phyloP scores from a whole-genome alignment of 2,329 filamentous ascomycete genomes.

The Fusarium sulawesiense region DNA sequence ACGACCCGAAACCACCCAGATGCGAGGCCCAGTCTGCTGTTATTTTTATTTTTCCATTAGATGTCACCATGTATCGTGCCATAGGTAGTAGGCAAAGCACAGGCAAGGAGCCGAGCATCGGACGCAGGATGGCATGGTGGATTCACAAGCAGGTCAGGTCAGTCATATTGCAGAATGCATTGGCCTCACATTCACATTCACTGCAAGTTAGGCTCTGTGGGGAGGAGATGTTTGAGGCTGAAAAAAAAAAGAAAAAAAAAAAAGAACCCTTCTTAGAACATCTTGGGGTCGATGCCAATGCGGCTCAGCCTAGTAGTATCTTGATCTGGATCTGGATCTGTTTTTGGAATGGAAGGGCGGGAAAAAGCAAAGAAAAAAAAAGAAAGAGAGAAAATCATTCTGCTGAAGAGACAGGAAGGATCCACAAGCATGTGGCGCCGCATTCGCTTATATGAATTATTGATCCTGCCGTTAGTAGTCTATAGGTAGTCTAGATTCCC shows the following conservation, averaged over 20 bases:
- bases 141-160: constrained; percentile 27
- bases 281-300: constrained; percentile 39
- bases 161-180: constrained; percentile 21
- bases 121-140: constrained; percentile 12
- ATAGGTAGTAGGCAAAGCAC: constrained; percentile 34
- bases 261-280: constrained; percentile 32
- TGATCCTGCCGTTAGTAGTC: constrained; percentile 16
- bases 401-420: constrained; percentile 25
- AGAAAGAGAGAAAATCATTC: background rate
- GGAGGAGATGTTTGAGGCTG: constrained; percentile 41
- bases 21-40: constrained; percentile 27
- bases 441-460: constrained; percentile 35
- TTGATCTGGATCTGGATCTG: no score
- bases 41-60: constrained; percentile 33
- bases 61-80: constrained; percentile 44
- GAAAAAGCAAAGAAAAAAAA: constrained; percentile 23
- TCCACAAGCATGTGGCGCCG: constrained; percentile 44
- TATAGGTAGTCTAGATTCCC: constrained; percentile 4
- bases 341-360: constrained; percentile 32
- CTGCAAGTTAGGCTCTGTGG: constrained; percentile 22
- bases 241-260: constrained; percentile 31
- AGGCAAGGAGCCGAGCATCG: constrained; percentile 34
- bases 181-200: constrained; percentile 12
- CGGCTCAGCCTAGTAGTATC: constrained; percentile 38
- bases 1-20: constrained; percentile 37